Evolutionary conservation across 441 rosid genomes (phyloP), one percentile per base, ranked within the genome.

Genomic region (Isatis lusitanica): DNA sequence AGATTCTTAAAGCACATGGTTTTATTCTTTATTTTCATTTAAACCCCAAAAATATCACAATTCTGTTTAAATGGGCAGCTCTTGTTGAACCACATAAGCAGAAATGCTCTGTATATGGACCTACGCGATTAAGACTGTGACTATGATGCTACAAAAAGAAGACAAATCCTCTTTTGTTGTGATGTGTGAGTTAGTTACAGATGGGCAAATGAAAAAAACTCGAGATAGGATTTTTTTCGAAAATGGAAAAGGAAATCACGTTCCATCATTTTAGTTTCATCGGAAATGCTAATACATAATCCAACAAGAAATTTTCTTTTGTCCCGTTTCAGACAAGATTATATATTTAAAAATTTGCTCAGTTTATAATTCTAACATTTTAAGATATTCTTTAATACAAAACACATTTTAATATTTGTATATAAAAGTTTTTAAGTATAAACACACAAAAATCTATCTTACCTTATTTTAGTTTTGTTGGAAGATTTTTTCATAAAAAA

Each of bases 61-160:
- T 12, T 12, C 30, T 63, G 62, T 9, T 1, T 1, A 47, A 70
- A 63, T 70, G 75, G 39, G 74, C 55, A 63, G 66, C 59, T 59
- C 59, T 28, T 59, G 74, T 21, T 56, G 17, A 70, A 47, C 67
- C 74, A 70, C 74, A 59, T 70, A 70, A 59, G 15, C 58, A 70
- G n/a, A n/a, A 40, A 70, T 76, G 71, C 75, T 76, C 71, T 70
- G 79, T 71, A 65, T 61, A 71, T 71, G 76, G 80, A 71, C 76
- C 76, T 71, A 65, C 76, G 15, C 10, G 48, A 42, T 11, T 48
- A 21, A 40, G 47, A 46, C 17, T 48, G 53, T 57, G 80, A 76
- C 62, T 65, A 30, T 40, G 80, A 70, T 76, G 68, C 62, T 48
- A 8, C 71, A 56, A 28, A 18, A 39, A 58, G 59, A 58, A 40